Evolutionary conservation across 768 basidiomycete species (phyloP).

Genomic region (Phlegmacium glaucopus): DNA sequence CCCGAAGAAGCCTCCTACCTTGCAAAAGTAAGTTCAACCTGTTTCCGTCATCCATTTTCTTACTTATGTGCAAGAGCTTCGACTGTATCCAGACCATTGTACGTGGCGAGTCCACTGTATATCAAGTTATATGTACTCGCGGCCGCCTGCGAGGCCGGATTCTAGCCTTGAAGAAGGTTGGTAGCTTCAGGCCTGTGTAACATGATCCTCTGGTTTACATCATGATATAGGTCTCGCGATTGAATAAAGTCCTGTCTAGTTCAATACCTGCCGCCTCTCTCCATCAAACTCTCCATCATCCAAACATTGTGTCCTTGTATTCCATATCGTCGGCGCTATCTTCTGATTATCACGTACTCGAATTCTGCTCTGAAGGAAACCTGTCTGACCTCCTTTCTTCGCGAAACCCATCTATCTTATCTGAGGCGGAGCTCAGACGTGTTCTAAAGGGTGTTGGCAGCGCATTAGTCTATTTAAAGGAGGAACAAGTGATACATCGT

Average conservation of each 20-base stretch:
- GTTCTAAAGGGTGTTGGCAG: constrained; percentile 37
- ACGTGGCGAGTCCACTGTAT: constrained; percentile 24
- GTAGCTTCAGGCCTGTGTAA: background rate
- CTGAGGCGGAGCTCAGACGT: constrained; percentile 21
- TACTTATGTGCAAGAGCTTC: constrained; percentile 29
- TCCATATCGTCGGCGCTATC: constrained; percentile 32
- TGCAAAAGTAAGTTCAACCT: too few relatives aligned
- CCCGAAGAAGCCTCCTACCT: too few relatives aligned
- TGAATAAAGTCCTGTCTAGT: too few relatives aligned
- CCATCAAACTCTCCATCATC: constrained; percentile 45
- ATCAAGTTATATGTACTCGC: constrained; percentile 39
- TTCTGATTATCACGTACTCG: constrained; percentile 37
- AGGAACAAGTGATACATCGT: constrained; percentile 40
- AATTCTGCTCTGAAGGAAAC: constrained; percentile 41
- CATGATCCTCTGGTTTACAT: too few relatives aligned
- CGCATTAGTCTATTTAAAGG: constrained; percentile 41
- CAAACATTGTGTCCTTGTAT: constrained; percentile 45
- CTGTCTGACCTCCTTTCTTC: constrained; percentile 28
- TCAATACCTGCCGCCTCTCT: constrained; percentile 18
- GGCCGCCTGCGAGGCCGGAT: constrained; percentile 41
- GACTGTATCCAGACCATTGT: constrained; percentile 33
- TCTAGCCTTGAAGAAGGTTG: constrained; percentile 43
- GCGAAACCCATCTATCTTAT: constrained; percentile 9
- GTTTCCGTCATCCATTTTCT: too few relatives aligned
- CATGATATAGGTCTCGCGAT: too few relatives aligned